Evolutionary conservation across 108 stramenopile genomes (phyloP).

Genomic region (Schizochytrium sp.): DNA sequence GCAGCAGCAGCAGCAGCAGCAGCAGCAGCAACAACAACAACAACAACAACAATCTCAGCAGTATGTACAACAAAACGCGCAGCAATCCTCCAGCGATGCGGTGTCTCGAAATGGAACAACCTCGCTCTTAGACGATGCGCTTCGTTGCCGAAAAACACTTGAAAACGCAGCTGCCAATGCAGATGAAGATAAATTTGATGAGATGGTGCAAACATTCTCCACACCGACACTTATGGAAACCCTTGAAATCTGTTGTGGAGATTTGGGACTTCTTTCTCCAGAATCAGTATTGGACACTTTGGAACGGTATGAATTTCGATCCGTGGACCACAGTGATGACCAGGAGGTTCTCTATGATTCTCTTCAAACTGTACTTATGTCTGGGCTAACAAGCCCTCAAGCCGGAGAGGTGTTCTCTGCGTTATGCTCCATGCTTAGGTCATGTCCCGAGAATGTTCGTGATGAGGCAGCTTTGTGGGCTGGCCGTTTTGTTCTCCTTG

Average conservation of each 20-base stretch:
- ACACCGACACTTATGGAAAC: background rate
- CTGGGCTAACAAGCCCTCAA: too few relatives aligned
- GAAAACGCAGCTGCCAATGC: background rate
- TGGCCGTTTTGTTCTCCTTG: background rate
- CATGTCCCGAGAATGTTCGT: background rate
- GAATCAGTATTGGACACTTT: background rate
- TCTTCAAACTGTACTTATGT: too few relatives aligned
- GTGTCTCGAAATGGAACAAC: too few relatives aligned
- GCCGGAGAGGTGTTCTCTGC: background rate
- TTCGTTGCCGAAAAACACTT: too few relatives aligned
- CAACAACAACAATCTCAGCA: too few relatives aligned
- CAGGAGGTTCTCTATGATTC: too few relatives aligned
- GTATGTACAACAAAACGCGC: too few relatives aligned
- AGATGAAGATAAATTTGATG: background rate
- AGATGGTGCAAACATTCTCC: background rate
- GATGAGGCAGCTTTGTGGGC: constrained; percentile 3
- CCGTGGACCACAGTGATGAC: too few relatives aligned
- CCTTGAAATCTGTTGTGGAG: background rate
- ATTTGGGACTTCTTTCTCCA: background rate
- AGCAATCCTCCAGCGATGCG: too few relatives aligned
- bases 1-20: too few relatives aligned
- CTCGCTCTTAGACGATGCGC: too few relatives aligned
- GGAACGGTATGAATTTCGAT: background rate
- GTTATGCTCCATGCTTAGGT: background rate
- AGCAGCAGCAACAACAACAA: too few relatives aligned